phyloP scores from a whole-genome alignment of 2,329 filamentous ascomycete genomes.

The Knufia fluminis region DNA sequence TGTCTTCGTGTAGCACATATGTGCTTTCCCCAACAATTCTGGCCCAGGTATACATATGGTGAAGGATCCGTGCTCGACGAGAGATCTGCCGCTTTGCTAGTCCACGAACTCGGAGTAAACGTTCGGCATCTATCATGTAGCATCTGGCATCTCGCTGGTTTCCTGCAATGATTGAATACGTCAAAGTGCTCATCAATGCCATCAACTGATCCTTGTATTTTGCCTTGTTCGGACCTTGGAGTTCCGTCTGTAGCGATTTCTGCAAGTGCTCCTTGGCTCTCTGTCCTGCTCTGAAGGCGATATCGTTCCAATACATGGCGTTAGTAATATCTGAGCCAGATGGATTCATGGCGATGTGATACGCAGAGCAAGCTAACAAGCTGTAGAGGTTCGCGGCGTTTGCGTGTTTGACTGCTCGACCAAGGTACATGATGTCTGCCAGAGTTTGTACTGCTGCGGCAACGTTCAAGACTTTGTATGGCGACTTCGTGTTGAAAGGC shows the following conservation, averaged over 20 bases:
- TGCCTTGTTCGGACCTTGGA: constrained; percentile 25
- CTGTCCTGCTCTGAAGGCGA: constrained; percentile 23
- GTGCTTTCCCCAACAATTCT: constrained; percentile 31
- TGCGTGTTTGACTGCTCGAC: constrained; percentile 25
- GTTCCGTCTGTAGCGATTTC: constrained; percentile 26
- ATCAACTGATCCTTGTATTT: constrained; percentile 34
- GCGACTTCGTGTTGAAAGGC: constrained; percentile 27
- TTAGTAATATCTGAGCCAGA: background rate
- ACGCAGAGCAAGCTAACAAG: constrained; percentile 26
- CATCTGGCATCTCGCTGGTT: constrained; percentile 28
- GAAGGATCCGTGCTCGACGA: constrained; percentile 30
- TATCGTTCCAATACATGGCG: constrained; percentile 23
- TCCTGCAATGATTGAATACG: constrained; percentile 25
- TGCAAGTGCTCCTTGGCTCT: constrained; percentile 28
- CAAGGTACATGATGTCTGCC: constrained; percentile 26
- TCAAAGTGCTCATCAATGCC: constrained; percentile 28
- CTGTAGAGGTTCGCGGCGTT: constrained; percentile 27
- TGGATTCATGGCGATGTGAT: constrained; percentile 21
- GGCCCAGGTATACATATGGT: constrained; percentile 33
- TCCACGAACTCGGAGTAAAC: constrained; percentile 29
- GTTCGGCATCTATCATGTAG: constrained; percentile 32
- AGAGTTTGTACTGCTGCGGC: constrained; percentile 27
- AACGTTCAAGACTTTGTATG: constrained; percentile 28
- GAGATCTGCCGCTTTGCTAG: constrained; percentile 30
- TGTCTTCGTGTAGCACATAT: constrained; percentile 25